Evolutionary conservation across 139 green algal genomes (phyloP), one percentile per base, ranked within the genome.

Genomic region (Deuterostichococcus epilithicus): DNA sequence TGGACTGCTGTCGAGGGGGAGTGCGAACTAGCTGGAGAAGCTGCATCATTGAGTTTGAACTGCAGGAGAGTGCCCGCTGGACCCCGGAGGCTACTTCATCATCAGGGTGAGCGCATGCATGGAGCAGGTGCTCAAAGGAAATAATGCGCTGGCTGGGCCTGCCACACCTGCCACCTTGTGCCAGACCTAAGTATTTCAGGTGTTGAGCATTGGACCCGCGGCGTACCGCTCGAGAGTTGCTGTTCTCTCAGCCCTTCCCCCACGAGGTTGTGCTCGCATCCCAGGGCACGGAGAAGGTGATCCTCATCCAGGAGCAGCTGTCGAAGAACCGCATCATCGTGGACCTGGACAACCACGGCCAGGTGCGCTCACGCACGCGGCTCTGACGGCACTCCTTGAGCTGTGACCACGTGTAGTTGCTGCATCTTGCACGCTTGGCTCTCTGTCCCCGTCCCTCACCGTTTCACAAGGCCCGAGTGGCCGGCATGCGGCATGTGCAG

Each of bases 301-400:
- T 99, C 70, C 86, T 99, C 18, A 99, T 99, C 83, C 96, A 99
- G 82, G 96, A 99, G 89, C 96, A 99, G 89, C 89, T 99, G 74
- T 92, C 84, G 76, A 99, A 99, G 86, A 99, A 99, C 85, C 87
- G 96, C 65, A 97, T 99, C 82, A 97, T 99, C 84, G 94, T 99
- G 71, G 95, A 99, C 83, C 85, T 86, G 0, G 92, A 97, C 85
- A 87, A 68, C 65, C 78, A 89, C 30, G 83, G 83, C 23, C 80
- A 83, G 68, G 74, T 76, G 37, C 23, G 72, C 6, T 0, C 20
- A 10, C 23, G 23, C 1, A 8, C 0, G 30, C 33, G 30, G n/a
- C 33, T 59, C 58, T 71, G 65, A 22, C 23, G n/a, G 65, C 26
- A 37, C 28, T 25, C 0, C 60, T 33, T 37, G 33, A 34, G 60